phyloP scores from a whole-genome alignment of 805 yeast genomes.

The Kodamaea nitidulidarum region DNA sequence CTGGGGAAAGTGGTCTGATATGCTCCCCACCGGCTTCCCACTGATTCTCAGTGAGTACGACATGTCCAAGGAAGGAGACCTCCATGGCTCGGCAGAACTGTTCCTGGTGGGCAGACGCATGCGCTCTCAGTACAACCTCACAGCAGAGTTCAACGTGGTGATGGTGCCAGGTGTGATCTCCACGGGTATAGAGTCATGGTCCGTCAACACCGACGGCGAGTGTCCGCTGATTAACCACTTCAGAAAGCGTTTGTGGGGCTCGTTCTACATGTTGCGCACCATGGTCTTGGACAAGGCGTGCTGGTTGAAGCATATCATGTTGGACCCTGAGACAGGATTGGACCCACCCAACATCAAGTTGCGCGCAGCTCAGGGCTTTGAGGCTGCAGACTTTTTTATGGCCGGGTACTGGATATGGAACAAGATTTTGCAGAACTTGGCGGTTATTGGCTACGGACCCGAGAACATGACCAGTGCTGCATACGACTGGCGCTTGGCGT shows the following conservation, averaged over 20 bases:
- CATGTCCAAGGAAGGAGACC: slow-evolving; percentile 17
- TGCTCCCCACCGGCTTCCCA: slow-evolving; percentile 63
- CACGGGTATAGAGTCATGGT: slow-evolving; percentile 95
- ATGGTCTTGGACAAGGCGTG: slow-evolving; percentile 90
- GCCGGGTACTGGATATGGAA: slow-evolving; percentile 99
- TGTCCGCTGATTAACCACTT: slow-evolving; percentile 85
- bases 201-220: slow-evolving; percentile 58
- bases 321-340: slow-evolving; percentile 86
- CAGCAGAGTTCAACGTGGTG: slow-evolving; percentile 71
- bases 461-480: slow-evolving; percentile 87
- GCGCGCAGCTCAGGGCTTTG: slow-evolving; percentile 94
- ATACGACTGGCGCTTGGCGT: slow-evolving; percentile 94
- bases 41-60: slow-evolving; percentile 57
- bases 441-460: slow-evolving; percentile 92
- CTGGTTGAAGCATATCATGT: slow-evolving; percentile 88
- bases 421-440: slow-evolving; percentile 87
- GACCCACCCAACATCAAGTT: slow-evolving; percentile 82
- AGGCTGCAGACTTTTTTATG: slow-evolving; percentile 92
- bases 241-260: slow-evolving; percentile 93
- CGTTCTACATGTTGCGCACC: slow-evolving; percentile 88
- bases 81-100: slow-evolving; percentile 65
- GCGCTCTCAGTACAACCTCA: slow-evolving; percentile 46
- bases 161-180: slow-evolving; percentile 96
- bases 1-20: slow-evolving; percentile 59
- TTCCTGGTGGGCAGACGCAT: slow-evolving; percentile 81